A percentile compares a stretch with the other conserved stretches of the same genome.
These are phyloP conservation scores for Salvia miltiorrhiza DNA, from an alignment of 257 asterid species.

Conservation along the genomic window DNA sequence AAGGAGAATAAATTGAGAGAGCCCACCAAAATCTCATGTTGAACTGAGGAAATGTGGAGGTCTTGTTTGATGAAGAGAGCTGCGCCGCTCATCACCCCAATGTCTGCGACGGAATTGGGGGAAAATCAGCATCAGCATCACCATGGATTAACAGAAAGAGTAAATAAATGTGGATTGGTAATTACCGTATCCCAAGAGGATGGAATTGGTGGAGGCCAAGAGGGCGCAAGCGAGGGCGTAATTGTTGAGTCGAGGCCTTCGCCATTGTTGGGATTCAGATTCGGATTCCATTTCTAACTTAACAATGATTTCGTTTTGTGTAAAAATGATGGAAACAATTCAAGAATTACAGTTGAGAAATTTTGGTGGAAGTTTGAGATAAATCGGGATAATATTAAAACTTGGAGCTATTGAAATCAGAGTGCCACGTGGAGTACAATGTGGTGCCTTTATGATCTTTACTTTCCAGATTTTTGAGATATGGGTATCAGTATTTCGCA, in stretches of 20 bases:
- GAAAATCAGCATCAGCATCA: too few species aligned
- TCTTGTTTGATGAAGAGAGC: conserved; percentile 58
- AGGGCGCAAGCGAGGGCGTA: conserved; percentile 70
- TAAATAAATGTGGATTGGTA: too few species aligned
- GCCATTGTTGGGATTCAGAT: conserved; percentile 12
- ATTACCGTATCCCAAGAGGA: conserved; percentile 80
- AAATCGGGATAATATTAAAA: neutral
- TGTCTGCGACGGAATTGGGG: conserved; percentile 34
- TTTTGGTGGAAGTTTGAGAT: neutral
- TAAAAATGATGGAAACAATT: too few species aligned
- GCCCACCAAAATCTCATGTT: conserved; percentile 67
- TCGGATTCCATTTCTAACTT: neutral
- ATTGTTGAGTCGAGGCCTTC: conserved; percentile 42
- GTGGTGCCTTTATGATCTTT: too few species aligned
- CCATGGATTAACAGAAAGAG: too few species aligned
- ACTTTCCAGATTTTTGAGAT: neutral
- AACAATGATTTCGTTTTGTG: too few species aligned
- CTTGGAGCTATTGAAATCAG: neutral
- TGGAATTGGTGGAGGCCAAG: conserved; percentile 80
- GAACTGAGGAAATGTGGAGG: conserved; percentile 48
- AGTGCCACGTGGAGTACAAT: conserved; percentile 19
- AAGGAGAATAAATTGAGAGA: conserved; percentile 59
- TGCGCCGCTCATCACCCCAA: conserved; percentile 92
- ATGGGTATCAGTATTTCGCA: neutral
- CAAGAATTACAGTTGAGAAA: neutral